These are phyloP conservation scores for Phlegmacium glaucopus DNA, from an alignment of 768 basidiomycete genomes.

Conservation along the genomic window DNA sequence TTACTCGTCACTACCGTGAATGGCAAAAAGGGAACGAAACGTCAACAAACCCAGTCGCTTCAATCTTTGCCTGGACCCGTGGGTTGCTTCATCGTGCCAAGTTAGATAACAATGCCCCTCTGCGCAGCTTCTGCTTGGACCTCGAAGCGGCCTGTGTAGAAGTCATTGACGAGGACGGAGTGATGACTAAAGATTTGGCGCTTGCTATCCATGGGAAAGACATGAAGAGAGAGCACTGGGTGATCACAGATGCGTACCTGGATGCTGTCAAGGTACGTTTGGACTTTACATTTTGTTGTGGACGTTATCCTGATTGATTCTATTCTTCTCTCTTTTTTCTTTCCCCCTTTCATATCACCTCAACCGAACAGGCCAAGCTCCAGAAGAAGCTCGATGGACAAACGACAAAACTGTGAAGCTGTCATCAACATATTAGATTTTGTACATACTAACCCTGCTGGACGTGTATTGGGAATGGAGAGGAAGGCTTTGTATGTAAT, in stretches of 20 bases:
- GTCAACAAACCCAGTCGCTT: conserved; percentile 97
- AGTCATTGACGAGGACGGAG: conserved; percentile 82
- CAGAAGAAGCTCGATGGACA: conserved; percentile 39
- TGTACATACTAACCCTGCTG: neutral
- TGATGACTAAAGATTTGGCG: conserved; percentile 98
- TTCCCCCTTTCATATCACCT: neutral
- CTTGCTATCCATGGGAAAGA: conserved; percentile 89
- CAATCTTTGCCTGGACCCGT: conserved; percentile 98
- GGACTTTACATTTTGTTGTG: neutral
- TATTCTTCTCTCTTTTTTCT: neutral
- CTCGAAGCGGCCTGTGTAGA: conserved; percentile 89
- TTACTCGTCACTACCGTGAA: conserved; percentile 96
- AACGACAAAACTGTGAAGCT: conserved; percentile 17
- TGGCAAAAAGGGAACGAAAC: conserved; percentile 97
- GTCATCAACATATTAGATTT: too few species aligned
- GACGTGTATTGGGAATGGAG: too few species aligned
- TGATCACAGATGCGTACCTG: conserved; percentile 92
- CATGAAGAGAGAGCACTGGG: conserved; percentile 95
- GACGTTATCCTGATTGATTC: neutral
- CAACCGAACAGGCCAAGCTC: conserved; percentile 34
- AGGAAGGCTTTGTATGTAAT: too few species aligned
- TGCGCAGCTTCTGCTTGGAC: conserved; percentile 70
- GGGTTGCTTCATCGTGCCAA: conserved; percentile 92
- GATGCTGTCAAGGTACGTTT: conserved; percentile 80
- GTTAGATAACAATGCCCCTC: conserved; percentile 77